Evolutionary conservation across 148 eudicot species (phyloP), one percentile per base, ranked within the genome.

Genomic region (Persicaria maculosa): DNA sequence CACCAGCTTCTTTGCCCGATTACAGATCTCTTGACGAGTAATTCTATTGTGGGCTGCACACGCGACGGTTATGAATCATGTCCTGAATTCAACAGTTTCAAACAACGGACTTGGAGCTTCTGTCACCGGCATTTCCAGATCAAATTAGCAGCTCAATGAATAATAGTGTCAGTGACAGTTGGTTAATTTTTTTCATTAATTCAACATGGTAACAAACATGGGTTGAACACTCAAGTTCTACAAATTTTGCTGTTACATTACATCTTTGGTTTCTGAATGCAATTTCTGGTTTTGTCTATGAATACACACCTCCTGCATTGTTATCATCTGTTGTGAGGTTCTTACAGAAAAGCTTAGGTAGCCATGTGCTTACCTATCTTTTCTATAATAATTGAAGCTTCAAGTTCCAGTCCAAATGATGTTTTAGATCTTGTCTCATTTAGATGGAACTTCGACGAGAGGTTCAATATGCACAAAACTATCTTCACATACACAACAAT

Each of bases 131-230:
- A 65, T 65, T 64, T 64, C 69, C 46, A 15, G 70, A 40, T 46
- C 70, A 36, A 65, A 65, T 65, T 19, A 65, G 2, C 46, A 65
- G 70, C 70, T 65, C 46, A 65, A 65, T 65, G 9, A 65, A 65
- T 65, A 65, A 65, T 65, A 65, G 70, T 65, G 46, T 65, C 46
- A 40, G 40, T 9, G 70, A 43, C 46, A 40, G 70, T 65, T 65
- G n/a, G n/a, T n/a, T n/a, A n/a, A 31, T 40, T 65, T 65, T 65
- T 65, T 36, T 65, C 70, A 65, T 65, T 65, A 65, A 12, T 65
- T 65, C 70, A 65, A 65, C 47, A 65, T 19, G 70, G 46, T 65
- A 65, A 65, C 70, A 65, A 48, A 65, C 70, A 65, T 65, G 36
- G 70, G 46, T 43, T 65, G 70, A 65, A 65, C 70, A 4, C 40